phyloP scores from a whole-genome alignment of 2,329 filamentous ascomycete species.

The Trichoderma citrinoviride region DNA sequence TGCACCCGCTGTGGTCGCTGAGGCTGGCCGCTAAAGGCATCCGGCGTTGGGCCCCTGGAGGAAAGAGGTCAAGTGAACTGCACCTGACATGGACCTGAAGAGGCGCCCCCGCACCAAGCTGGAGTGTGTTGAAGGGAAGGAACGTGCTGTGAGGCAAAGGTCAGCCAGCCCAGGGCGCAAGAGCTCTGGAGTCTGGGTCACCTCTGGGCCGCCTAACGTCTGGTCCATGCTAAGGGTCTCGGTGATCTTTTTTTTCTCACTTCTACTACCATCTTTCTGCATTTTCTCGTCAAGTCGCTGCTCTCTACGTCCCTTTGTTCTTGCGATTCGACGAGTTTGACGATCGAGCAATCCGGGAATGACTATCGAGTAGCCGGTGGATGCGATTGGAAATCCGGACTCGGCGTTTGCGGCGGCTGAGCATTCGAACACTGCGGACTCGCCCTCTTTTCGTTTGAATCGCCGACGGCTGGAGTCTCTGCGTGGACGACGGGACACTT shows the following conservation, averaged over 20 bases:
- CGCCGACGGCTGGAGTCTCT: background rate
- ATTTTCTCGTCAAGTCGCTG: too few species aligned
- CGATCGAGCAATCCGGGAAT: background rate
- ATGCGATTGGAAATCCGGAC: background rate
- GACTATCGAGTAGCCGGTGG: background rate
- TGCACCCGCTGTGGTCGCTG: constrained; percentile 3
- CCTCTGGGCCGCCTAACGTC: too few species aligned
- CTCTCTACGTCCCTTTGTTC: too few species aligned
- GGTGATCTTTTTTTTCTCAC: too few species aligned
- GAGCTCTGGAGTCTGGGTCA: too few species aligned
- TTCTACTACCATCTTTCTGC: too few species aligned
- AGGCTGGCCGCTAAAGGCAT: background rate
- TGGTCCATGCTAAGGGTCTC: too few species aligned
- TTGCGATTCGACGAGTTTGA: too few species aligned
- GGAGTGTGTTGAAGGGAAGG: too few species aligned
- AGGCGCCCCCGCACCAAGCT: background rate
- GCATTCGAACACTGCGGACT: background rate
- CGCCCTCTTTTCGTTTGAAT: background rate
- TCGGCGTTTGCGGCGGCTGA: background rate
- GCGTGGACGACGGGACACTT: background rate
- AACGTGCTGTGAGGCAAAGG: too few species aligned
- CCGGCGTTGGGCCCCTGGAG: background rate
- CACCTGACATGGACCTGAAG: too few species aligned
- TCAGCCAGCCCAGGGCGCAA: too few species aligned
- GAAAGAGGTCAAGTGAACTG: background rate